Evolutionary conservation across 306 rosid species (phyloP).

Genomic region (Amphicarpaea edgeworthii): DNA sequence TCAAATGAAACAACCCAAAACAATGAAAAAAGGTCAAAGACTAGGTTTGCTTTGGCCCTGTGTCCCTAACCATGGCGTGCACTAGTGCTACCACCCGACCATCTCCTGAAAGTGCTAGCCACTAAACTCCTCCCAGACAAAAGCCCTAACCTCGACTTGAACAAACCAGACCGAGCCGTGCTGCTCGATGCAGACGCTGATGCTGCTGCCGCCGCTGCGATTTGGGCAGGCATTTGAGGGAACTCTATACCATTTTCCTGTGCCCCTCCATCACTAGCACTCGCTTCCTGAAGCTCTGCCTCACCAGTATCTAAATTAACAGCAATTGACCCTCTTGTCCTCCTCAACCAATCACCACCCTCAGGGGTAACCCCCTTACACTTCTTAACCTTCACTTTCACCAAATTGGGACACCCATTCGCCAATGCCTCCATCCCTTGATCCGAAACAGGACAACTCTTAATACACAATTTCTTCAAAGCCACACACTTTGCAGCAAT

Average conservation of each 20-base stretch:
- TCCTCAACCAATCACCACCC: constrained; percentile 86
- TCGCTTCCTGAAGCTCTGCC: constrained; percentile 73
- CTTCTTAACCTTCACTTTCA: constrained; percentile 95
- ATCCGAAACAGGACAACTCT: constrained; percentile 91
- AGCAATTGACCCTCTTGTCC: constrained; percentile 67
- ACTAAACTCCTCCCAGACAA: constrained; percentile 73
- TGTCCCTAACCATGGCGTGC: constrained; percentile 62
- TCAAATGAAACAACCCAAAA: constrained; percentile 57
- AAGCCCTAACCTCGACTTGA: constrained; percentile 83
- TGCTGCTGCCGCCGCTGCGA: constrained; percentile 41
- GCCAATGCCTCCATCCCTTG: constrained; percentile 85
- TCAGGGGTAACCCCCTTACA: constrained; percentile 83
- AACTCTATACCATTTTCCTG: constrained; percentile 72
- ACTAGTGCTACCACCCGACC: constrained; percentile 70
- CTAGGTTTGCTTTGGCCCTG: constrained; percentile 38
- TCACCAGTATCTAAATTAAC: constrained; percentile 88
- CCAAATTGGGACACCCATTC: constrained; percentile 92
- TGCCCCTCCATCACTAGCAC: constrained; percentile 85
- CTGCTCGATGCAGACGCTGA: constrained; percentile 68
- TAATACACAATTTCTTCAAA: constrained; percentile 92
- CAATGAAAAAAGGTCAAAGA: constrained; percentile 51
- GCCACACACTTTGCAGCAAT: constrained; percentile 91
- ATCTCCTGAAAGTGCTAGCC: constrained; percentile 85
- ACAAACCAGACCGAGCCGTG: constrained; percentile 63
- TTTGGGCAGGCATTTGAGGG: constrained; percentile 58